Evolutionary conservation across 805 yeast genomes (phyloP), one percentile per base, ranked within the genome.

Genomic region (Alloascoidea hylecoeti): DNA sequence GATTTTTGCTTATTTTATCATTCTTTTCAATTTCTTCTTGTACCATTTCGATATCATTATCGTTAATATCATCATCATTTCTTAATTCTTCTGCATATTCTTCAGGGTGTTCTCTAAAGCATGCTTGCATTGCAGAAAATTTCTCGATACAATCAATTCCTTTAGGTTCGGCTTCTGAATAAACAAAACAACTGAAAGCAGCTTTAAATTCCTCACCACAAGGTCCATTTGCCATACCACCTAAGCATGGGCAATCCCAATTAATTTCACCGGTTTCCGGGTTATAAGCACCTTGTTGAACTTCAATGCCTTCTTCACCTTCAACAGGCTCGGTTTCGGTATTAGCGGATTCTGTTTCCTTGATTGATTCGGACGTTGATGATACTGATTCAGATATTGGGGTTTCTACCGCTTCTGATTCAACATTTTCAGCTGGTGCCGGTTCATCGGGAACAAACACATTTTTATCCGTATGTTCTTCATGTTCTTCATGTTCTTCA

Each of bases 241-340:
- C 98, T 37, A 92, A 66, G 60, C 97, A 89, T n/a, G 98, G 97
- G 59, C 98, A 92, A 55, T 92, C 97, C 98, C 98, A 92, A 72
- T 92, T 89, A 61, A 92, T 92, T 57, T 89, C 97, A 18, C 98
- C 98, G 2, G 98, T 92, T 51, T 83, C 95, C 18, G 96, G 96
- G 63, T 89, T 75, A 61, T 75, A 89, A 3, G 97, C 96, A 30
- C 85, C 81, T 43, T 66, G 61, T 44, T 23, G 30, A 23, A 57
- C 63, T 15, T 61, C 59, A 34, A 60, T 68, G 34, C 61, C 65
- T 33, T 53, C 58, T 37, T 53, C 63, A 36, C 34, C 18, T 19
- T 33, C 39, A 15, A 37, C 33, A 23, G 38, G 33, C 12, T 16
- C 35, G 5, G 19, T n/a, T 27, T 35, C 33, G n/a, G 30, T 12